Evolutionary conservation across 257 asterid genomes (phyloP).

Genomic region (Scutellaria galericulata): DNA sequence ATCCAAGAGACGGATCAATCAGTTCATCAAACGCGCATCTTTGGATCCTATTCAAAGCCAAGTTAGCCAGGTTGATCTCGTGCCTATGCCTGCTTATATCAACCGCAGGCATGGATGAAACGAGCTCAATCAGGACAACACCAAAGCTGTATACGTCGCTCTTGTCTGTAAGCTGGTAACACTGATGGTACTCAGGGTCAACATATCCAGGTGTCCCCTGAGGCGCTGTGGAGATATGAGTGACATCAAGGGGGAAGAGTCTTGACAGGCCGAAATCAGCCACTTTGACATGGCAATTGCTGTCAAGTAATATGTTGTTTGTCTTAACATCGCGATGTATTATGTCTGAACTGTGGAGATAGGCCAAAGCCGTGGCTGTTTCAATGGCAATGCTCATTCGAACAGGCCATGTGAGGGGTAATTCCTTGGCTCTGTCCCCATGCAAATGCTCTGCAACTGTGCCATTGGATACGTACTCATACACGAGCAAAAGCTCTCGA

Average conservation of each 20-base stretch:
- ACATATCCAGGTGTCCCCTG: conserved; percentile 82
- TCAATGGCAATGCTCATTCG: conserved; percentile 73
- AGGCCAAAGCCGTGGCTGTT: conserved; percentile 62
- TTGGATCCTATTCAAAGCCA: conserved; percentile 61
- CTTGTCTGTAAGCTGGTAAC: conserved; percentile 60
- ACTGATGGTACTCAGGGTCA: conserved; percentile 74
- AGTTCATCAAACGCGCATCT: conserved; percentile 56
- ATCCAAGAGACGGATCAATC: conserved; percentile 60
- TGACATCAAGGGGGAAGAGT: conserved; percentile 60
- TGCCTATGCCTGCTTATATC: conserved; percentile 59
- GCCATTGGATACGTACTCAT: conserved; percentile 68
- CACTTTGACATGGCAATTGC: conserved; percentile 61
- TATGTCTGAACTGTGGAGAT: conserved; percentile 65
- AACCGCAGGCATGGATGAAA: conserved; percentile 74
- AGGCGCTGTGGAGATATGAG: conserved; percentile 75
- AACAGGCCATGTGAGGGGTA: conserved; percentile 52
- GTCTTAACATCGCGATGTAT: conserved; percentile 75
- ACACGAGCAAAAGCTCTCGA: conserved; percentile 70
- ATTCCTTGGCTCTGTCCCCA: conserved; percentile 48
- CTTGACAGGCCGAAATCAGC: conserved; percentile 80
- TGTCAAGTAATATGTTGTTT: conserved; percentile 64
- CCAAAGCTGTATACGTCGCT: conserved; percentile 83
- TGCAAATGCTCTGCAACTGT: conserved; percentile 74
- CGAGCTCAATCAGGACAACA: conserved; percentile 66
- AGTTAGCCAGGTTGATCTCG: conserved; percentile 66